Evolutionary conservation across 1,284 basidiomycete species (phyloP).

Genomic region (Singerocomus inundabilis): DNA sequence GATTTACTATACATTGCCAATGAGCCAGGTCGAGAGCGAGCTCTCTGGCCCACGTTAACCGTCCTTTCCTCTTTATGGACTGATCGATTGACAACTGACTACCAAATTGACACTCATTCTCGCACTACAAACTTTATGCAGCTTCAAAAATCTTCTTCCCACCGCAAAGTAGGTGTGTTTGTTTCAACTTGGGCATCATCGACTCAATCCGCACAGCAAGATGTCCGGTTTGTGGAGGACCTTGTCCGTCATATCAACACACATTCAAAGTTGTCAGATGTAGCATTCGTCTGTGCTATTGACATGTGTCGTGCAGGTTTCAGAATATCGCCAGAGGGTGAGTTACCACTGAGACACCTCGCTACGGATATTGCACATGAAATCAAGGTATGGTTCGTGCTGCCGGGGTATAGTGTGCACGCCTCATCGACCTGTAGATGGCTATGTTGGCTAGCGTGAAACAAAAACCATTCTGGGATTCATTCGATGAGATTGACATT

Average conservation of each 20-base stretch:
- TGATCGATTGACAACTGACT: conserved; percentile 66
- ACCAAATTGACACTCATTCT: conserved; percentile 41
- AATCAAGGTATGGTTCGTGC: conserved; percentile 54
- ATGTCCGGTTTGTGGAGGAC: conserved; percentile 56
- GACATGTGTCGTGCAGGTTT: conserved; percentile 84
- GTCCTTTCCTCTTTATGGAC: conserved; percentile 77
- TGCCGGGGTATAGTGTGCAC: background rate
- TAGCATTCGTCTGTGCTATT: conserved; percentile 72
- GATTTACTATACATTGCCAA: conserved; percentile 68
- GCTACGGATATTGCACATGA: conserved; percentile 77
- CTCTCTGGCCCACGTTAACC: conserved; percentile 81
- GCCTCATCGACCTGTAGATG: conserved; percentile 34
- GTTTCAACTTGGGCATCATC: background rate
- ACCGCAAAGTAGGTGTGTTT: conserved; percentile 40
- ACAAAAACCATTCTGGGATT: conserved; percentile 70
- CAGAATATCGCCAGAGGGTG: conserved; percentile 60
- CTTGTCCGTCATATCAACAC: conserved; percentile 51
- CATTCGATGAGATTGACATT: conserved; percentile 71
- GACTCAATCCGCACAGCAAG: conserved; percentile 32
- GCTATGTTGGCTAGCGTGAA: conserved; percentile 47
- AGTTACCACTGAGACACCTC: conserved; percentile 67
- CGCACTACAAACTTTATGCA: conserved; percentile 35
- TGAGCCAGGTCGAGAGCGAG: conserved; percentile 53
- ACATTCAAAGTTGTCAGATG: conserved; percentile 56
- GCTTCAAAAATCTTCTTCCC: conserved; percentile 32